A percentile compares a stretch with the other conserved stretches of the same genome.
Conservation (phyloP, 495 filamentous ascomycete genomes). For the Xylaria venustula region DNA sequence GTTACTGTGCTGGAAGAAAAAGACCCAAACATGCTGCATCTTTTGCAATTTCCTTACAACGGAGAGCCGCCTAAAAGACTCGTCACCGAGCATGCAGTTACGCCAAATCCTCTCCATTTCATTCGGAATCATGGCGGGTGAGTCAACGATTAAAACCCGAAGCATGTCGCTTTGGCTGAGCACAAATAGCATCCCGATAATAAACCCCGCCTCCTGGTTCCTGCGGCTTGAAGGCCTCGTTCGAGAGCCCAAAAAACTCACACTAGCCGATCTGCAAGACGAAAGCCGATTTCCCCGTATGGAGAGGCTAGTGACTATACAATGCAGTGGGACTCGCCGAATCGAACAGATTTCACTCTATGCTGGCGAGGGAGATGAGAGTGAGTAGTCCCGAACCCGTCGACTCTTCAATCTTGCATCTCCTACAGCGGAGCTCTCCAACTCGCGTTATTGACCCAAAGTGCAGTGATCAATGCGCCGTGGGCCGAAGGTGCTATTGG, state of each 20-base stretch:
- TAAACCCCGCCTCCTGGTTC: slow-evolving; percentile 52
- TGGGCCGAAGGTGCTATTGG: slow-evolving; percentile 68
- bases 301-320: slow-evolving; percentile 57
- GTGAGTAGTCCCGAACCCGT: no score
- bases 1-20: slow-evolving; percentile 59
- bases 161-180: not conserved
- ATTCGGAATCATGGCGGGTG: slow-evolving; percentile 63
- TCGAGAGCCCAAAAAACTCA: slow-evolving; percentile 51
- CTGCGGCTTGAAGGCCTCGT: slow-evolving; percentile 59
- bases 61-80: slow-evolving; percentile 59
- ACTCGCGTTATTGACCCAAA: no score
- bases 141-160: not conserved
- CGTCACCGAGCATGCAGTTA: slow-evolving; percentile 52
- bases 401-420: no score
- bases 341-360: slow-evolving; percentile 66
- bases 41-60: slow-evolving; percentile 70
- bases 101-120: slow-evolving; percentile 59
- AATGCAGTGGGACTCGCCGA: slow-evolving; percentile 67
- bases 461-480: slow-evolving; percentile 58
- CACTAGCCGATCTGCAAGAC: slow-evolving; percentile 56
- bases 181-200: slow-evolving; percentile 53
- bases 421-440: no score
- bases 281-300: slow-evolving; percentile 55
- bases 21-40: slow-evolving; percentile 62
- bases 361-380: slow-evolving; percentile 65